Conservation (phyloP, 1,139 yeast genomes). For the Hansenula sp. region DNA sequence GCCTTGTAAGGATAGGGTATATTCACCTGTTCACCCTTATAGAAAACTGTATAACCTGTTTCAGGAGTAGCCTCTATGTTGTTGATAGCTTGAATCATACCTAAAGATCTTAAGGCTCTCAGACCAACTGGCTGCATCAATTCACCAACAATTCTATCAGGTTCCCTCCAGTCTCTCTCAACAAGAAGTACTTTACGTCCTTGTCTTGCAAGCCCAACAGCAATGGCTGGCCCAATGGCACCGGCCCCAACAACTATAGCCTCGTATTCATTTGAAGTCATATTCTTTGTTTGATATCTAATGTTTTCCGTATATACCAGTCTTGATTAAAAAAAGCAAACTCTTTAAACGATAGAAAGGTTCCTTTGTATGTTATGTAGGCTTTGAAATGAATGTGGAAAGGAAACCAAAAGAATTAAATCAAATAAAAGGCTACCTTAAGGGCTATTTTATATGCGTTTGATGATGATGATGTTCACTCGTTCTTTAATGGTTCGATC, state of each 20-base stretch:
- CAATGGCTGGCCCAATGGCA: slow-evolving; percentile 90
- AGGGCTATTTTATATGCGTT: no score
- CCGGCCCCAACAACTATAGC: slow-evolving; percentile 79
- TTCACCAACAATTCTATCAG: slow-evolving; percentile 97
- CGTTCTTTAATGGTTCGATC: slow-evolving; percentile 1
- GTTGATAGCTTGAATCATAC: slow-evolving; percentile 75
- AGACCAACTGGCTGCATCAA: slow-evolving; percentile 94
- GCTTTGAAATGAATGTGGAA: no score
- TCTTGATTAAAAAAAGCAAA: not conserved
- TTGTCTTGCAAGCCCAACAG: slow-evolving; percentile 85
- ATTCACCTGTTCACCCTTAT: slow-evolving; percentile 47
- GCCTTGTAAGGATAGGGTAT: slow-evolving; percentile 71
- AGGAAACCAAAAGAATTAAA: no score
- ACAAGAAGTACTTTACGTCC: slow-evolving; percentile 67
- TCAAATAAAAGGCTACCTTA: no score
- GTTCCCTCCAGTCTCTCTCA: slow-evolving; percentile 88
- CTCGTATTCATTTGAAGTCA: slow-evolving; percentile 24
- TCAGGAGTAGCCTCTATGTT: slow-evolving; percentile 77
- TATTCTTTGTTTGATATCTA: no score
- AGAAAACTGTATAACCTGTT: slow-evolving; percentile 78
- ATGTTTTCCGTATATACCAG: no score
- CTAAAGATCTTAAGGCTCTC: slow-evolving; percentile 73
- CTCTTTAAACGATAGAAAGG: no score
- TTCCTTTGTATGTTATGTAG: no score
- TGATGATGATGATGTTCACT: no score